Conservation (phyloP, 768 basidiomycete species). For the Sutorius australiensis region DNA sequence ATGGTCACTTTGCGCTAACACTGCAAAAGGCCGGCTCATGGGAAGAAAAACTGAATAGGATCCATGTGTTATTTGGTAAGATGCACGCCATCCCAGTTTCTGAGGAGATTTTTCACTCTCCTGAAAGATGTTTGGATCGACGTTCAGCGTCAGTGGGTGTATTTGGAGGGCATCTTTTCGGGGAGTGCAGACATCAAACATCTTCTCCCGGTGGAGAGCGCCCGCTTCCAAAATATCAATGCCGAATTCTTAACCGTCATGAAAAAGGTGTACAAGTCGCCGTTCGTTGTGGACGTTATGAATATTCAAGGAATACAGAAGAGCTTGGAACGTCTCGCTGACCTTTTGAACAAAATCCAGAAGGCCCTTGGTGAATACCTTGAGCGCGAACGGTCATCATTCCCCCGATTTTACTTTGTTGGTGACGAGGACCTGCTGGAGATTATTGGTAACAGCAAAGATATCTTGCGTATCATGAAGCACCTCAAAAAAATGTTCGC, state of each 20-base stretch:
- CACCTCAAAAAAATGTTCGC: slow-evolving; percentile 99
- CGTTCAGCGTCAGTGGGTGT: slow-evolving; percentile 99
- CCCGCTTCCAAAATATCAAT: slow-evolving; percentile 99
- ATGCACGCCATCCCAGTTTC: background rate
- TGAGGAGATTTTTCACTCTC: background rate
- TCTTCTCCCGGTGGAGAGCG: slow-evolving; percentile 92
- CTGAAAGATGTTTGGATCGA: slow-evolving; percentile 94
- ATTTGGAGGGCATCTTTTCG: slow-evolving; percentile 99
- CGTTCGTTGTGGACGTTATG: slow-evolving; percentile 94
- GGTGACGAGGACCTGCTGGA: slow-evolving; percentile 98
- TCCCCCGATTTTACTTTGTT: slow-evolving; percentile 99
- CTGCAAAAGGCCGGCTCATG: slow-evolving; percentile 69
- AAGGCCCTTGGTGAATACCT: slow-evolving; percentile 99
- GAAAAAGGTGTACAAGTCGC: slow-evolving; percentile 99
- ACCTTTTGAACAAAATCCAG: slow-evolving; percentile 96
- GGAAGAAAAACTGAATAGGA: slow-evolving; percentile 95
- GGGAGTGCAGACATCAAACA: slow-evolving; percentile 99
- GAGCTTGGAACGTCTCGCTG: slow-evolving; percentile 92
- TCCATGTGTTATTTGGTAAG: slow-evolving; percentile 93
- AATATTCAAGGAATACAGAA: slow-evolving; percentile 97
- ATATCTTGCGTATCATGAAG: slow-evolving; percentile 96
- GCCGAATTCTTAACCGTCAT: slow-evolving; percentile 96
- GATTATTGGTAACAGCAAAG: slow-evolving; percentile 99
- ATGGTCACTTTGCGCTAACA: slow-evolving; percentile 5
- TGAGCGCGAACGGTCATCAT: slow-evolving; percentile 93